These are phyloP conservation scores for Apiospora kogelbergensis DNA, from an alignment of 2,329 filamentous ascomycete species.

Conservation along the genomic window DNA sequence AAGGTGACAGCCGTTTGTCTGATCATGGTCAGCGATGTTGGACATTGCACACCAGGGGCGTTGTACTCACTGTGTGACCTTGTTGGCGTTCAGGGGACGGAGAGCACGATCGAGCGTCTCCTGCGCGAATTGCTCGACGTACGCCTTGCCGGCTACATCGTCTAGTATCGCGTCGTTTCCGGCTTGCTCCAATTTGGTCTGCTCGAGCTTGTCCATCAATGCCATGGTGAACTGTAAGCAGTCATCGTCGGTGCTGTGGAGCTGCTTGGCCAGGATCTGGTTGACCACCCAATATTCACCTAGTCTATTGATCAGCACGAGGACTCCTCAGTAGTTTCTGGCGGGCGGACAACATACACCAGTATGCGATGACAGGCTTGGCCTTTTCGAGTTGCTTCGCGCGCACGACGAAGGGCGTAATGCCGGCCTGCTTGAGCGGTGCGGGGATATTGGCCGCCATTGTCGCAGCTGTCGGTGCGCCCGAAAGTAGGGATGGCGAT, in stretches of 20 bases:
- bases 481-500: neutral
- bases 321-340: neutral
- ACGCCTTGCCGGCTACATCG: slow-evolving; percentile 83
- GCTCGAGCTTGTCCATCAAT: slow-evolving; percentile 89
- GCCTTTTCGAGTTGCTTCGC: slow-evolving; percentile 80
- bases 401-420: slow-evolving; percentile 80
- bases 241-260: slow-evolving; percentile 78
- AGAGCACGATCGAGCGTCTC: slow-evolving; percentile 86
- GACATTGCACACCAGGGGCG: too few relatives aligned
- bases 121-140: slow-evolving; percentile 90
- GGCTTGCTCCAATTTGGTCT: slow-evolving; percentile 72
- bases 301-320: slow-evolving; percentile 36
- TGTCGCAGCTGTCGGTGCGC: slow-evolving; percentile 17
- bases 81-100: slow-evolving; percentile 76
- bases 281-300: slow-evolving; percentile 92
- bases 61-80: slow-evolving; percentile 68
- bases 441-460: slow-evolving; percentile 76
- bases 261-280: slow-evolving; percentile 77
- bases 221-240: slow-evolving; percentile 76
- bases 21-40: neutral
- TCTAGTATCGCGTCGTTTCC: slow-evolving; percentile 83
- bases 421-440: slow-evolving; percentile 75
- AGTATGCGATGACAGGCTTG: slow-evolving; percentile 90
- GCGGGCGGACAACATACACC: slow-evolving; percentile 61
- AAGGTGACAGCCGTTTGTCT: slow-evolving; percentile 94